Conservation (phyloP, 2,329 filamentous ascomycete genomes). For the Penicillium capsulatum region DNA sequence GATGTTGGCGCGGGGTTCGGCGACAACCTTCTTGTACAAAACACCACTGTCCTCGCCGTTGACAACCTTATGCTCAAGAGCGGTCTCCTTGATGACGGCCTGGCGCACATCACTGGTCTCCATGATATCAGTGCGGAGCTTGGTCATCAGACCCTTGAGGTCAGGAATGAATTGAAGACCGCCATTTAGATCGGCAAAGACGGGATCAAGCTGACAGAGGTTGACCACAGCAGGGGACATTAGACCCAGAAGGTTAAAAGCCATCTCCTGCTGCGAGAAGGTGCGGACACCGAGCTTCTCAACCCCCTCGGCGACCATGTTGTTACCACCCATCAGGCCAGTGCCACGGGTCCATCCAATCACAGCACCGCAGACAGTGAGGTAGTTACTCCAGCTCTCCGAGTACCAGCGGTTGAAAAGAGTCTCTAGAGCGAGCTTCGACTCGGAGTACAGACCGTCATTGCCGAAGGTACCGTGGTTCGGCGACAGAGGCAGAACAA, state of each 20-base stretch:
- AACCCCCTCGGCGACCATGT: constrained; percentile 93
- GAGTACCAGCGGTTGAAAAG: constrained; percentile 98
- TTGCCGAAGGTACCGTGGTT: constrained; percentile 99
- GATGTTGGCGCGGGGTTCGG: constrained; percentile 94
- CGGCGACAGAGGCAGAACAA: constrained; percentile 90
- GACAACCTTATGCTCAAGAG: constrained; percentile 94
- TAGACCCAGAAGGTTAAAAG: constrained; percentile 92
- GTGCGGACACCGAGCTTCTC: constrained; percentile 96
- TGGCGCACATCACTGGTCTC: constrained; percentile 91
- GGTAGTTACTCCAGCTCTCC: constrained; percentile 94
- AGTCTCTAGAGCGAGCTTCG: constrained; percentile 93
- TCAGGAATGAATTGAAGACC: constrained; percentile 96
- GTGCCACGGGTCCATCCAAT: constrained; percentile 99
- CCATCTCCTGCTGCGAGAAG: constrained; percentile 99
- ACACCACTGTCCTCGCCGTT: constrained; percentile 90
- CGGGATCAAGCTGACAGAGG: constrained; percentile 89
- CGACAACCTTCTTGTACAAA: constrained; percentile 88
- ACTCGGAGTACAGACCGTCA: constrained; percentile 96
- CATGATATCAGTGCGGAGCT: constrained; percentile 88
- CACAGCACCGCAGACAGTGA: constrained; percentile 95
- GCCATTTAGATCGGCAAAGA: constrained; percentile 96
- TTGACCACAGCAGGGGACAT: constrained; percentile 94
- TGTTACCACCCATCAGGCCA: constrained; percentile 96
- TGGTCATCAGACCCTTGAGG: constrained; percentile 89
- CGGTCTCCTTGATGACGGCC: constrained; percentile 91